Conservation (phyloP, 176 grass and related monocot genomes). For the Rhynchospora tenuis region DNA sequence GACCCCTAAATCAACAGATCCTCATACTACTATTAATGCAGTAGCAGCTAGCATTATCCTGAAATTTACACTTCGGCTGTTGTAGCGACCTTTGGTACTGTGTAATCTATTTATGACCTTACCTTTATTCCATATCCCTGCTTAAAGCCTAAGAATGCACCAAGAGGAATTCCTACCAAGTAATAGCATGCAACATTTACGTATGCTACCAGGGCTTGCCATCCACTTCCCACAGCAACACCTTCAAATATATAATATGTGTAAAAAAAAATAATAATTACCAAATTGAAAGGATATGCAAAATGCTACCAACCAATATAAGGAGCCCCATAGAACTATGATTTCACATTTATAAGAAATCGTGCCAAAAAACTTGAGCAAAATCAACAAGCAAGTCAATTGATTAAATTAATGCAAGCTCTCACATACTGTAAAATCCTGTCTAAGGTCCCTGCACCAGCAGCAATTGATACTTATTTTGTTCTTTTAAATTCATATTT, state of each 20-base stretch:
- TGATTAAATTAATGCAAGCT: background rate
- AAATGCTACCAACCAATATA: background rate
- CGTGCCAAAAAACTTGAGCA: background rate
- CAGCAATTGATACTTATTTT: background rate
- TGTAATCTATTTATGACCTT: background rate
- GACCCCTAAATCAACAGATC: too few species aligned
- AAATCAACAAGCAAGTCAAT: background rate
- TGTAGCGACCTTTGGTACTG: background rate
- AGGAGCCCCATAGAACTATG: background rate
- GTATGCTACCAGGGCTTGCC: conserved; percentile 79
- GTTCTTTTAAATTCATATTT: background rate
- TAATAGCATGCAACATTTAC: conserved; percentile 92
- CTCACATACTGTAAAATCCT: background rate
- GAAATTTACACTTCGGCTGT: background rate
- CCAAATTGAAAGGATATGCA: background rate
- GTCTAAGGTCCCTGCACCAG: background rate
- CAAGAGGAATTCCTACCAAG: conserved; percentile 66
- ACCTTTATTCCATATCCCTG: conserved; percentile 64
- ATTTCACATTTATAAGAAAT: background rate
- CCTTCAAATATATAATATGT: conserved; percentile 32
- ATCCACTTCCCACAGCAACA: conserved; percentile 84
- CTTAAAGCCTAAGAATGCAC: conserved; percentile 66
- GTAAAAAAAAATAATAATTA: background rate
- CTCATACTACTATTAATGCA: background rate
- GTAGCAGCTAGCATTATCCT: background rate